Evolutionary conservation across 306 rosid species (phyloP).

Genomic region (Calophaca sinica): DNA sequence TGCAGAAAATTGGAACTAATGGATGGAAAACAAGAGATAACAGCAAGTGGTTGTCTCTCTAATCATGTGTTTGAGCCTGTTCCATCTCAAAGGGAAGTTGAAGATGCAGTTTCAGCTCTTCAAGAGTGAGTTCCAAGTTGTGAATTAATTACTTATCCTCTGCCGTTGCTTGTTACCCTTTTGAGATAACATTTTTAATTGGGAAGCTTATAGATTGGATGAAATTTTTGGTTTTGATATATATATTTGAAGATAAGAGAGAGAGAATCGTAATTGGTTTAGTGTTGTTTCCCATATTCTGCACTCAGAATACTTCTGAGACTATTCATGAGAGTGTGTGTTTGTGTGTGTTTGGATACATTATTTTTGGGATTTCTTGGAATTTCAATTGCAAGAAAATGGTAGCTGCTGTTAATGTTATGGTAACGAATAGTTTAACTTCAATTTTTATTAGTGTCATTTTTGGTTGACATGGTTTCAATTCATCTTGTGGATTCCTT

Average conservation of each 20-base stretch:
- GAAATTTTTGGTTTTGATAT: slow-evolving; percentile 1
- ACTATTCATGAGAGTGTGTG: neutral
- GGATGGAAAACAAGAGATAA: slow-evolving; percentile 40
- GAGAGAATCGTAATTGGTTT: neutral
- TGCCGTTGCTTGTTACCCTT: neutral
- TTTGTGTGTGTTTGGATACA: neutral
- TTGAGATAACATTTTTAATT: neutral
- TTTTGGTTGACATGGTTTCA: neutral
- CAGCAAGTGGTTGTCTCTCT: slow-evolving; percentile 28
- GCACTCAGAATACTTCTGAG: neutral
- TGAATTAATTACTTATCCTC: slow-evolving; percentile 3
- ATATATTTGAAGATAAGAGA: too few species aligned
- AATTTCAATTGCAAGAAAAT: slow-evolving; percentile 16
- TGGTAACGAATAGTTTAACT: slow-evolving; percentile 1
- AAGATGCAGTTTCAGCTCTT: slow-evolving; percentile 60
- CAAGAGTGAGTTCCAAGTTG: slow-evolving; percentile 54
- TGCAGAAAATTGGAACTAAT: slow-evolving; percentile 26
- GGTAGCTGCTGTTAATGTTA: slow-evolving; percentile 13
- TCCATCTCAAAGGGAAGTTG: slow-evolving; percentile 68
- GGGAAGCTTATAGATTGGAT: neutral
- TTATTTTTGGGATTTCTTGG: neutral
- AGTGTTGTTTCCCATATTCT: neutral
- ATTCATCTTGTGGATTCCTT: slow-evolving; percentile 28
- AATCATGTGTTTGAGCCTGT: slow-evolving; percentile 53
- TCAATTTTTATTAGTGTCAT: neutral